A percentile compares a stretch with the other conserved stretches of the same genome.
Evolutionary conservation across 2,329 filamentous ascomycete genomes (phyloP).

Genomic region (Colletotrichum lini): DNA sequence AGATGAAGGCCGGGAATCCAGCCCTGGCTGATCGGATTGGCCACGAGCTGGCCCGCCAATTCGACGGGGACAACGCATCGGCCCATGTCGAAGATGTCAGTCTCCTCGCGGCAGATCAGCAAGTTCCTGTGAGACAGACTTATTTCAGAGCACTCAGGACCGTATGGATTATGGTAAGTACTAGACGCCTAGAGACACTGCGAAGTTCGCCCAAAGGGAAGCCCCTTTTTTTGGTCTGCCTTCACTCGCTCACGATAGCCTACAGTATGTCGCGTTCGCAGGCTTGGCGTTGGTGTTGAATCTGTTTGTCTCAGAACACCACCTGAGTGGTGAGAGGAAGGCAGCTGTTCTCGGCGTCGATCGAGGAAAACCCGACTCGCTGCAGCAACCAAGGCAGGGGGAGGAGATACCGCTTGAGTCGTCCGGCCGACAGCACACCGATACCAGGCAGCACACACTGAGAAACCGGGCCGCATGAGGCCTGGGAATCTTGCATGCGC

Average conservation of each 20-base stretch:
- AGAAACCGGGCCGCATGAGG: neutral
- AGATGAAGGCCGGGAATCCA: constrained; percentile 71
- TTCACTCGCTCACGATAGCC: neutral
- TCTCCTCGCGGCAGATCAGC: constrained; percentile 29
- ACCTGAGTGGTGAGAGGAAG: constrained; percentile 20
- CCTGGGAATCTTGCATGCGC: too few species aligned
- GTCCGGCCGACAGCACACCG: constrained; percentile 6
- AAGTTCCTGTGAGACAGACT: constrained; percentile 45
- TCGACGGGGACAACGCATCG: constrained; percentile 69
- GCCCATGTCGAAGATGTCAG: neutral
- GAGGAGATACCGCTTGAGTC: constrained; percentile 24
- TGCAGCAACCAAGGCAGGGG: neutral
- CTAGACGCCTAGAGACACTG: neutral
- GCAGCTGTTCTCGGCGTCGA: constrained; percentile 17
- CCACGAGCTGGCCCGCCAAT: constrained; percentile 60
- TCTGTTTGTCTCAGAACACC: constrained; percentile 16
- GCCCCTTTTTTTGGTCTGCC: neutral
- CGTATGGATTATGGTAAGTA: constrained; percentile 50
- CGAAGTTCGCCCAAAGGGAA: neutral
- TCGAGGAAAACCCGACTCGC: neutral
- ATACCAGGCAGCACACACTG: neutral
- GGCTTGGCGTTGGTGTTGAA: constrained; percentile 12
- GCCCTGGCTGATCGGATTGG: constrained; percentile 65
- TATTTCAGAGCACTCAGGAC: constrained; percentile 46
- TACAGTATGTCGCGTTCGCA: constrained; percentile 20